Percentiles rank a stretch among this genome's conserved stretches.
Conservation (phyloP, 768 basidiomycete species). For the Kwoniella botswanensis region DNA sequence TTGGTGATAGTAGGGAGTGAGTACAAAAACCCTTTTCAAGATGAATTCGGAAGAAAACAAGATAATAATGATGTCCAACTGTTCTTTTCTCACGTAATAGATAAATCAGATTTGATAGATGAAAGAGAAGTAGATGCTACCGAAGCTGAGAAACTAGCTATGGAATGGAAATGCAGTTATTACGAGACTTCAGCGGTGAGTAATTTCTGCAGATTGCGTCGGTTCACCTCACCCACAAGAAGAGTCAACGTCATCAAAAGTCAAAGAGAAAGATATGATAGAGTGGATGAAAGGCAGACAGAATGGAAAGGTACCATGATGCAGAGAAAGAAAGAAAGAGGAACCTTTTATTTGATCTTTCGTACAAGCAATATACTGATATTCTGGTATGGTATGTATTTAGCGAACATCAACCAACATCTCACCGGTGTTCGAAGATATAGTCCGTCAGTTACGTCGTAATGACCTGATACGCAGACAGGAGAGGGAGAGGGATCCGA, state of each 20-base stretch:
- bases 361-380: too few species aligned
- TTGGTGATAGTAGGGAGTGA: constrained; percentile 88
- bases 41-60: too few species aligned
- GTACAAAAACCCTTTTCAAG: neutral
- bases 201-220: neutral
- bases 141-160: constrained; percentile 35
- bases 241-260: too few species aligned
- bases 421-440: constrained; percentile 18
- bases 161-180: constrained; percentile 33
- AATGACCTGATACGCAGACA: constrained; percentile 4
- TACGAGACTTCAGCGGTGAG: constrained; percentile 45
- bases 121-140: constrained; percentile 74
- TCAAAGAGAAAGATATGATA: too few species aligned
- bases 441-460: constrained; percentile 24
- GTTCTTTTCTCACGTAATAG: constrained; percentile 10
- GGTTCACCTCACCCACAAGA: neutral
- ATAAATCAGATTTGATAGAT: constrained; percentile 69
- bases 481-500: constrained; percentile 12
- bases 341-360: too few species aligned
- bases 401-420: constrained; percentile 25
- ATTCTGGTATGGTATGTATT: too few species aligned
- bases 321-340: too few species aligned
- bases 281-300: too few species aligned
- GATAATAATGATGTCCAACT: too few species aligned
- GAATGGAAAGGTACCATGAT: too few species aligned